phyloP scores from a whole-genome alignment of 805 yeast species.

The Candida hispaniensis region DNA sequence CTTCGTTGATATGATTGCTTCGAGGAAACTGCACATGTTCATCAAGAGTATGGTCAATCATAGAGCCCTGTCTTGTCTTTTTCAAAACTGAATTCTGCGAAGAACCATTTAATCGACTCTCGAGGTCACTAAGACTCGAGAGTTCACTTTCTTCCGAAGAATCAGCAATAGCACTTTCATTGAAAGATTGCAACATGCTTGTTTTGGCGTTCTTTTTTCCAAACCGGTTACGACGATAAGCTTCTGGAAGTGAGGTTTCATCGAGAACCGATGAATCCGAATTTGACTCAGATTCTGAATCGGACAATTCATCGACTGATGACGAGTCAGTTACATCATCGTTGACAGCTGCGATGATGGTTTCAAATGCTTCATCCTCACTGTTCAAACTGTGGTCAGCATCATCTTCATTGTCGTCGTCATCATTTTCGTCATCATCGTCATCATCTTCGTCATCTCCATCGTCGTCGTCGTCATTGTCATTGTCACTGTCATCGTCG shows the following conservation, averaged over 20 bases:
- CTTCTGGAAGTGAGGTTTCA: slow-evolving; percentile 14
- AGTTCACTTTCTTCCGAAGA: slow-evolving; percentile 6
- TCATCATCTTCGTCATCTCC: slow-evolving; percentile 1
- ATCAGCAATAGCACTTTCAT: slow-evolving; percentile 14
- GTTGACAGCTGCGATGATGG: slow-evolving; percentile 15
- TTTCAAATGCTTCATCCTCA: slow-evolving; percentile 16
- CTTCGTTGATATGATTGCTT: background rate
- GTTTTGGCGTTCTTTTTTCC: slow-evolving; percentile 12
- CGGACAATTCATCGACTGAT: slow-evolving; percentile 6
- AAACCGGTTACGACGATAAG: slow-evolving; percentile 15
- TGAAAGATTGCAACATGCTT: slow-evolving; percentile 12
- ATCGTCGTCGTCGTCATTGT: slow-evolving; percentile 1
- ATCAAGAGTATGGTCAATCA: slow-evolving; percentile 12
- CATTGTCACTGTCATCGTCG: slow-evolving; percentile 3
- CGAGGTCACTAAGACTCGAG: slow-evolving; percentile 5
- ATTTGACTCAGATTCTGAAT: slow-evolving; percentile 2
- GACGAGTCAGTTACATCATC: no score
- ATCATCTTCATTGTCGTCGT: slow-evolving; percentile 4
- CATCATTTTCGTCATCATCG: background rate
- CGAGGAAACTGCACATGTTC: slow-evolving; percentile 14
- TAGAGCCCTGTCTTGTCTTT: slow-evolving; percentile 8
- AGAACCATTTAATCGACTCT: slow-evolving; percentile 3
- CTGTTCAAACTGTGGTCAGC: slow-evolving; percentile 7
- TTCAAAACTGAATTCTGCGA: slow-evolving; percentile 4
- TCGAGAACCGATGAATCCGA: slow-evolving; percentile 12